Conservation (phyloP, 1,139 yeast species). For the Pichia norvegensis region DNA sequence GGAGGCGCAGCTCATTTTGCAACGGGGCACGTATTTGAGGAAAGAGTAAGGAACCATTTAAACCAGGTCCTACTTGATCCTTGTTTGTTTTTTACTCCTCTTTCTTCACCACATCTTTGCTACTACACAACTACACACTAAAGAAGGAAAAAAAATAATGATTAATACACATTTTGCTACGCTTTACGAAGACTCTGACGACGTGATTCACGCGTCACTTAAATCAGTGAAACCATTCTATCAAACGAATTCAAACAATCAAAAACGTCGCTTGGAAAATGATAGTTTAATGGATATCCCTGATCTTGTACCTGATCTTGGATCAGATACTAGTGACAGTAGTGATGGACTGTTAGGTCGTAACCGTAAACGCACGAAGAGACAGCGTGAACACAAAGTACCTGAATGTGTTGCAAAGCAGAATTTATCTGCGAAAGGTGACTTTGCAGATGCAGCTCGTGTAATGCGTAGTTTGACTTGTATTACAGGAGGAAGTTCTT, state of each 20-base stretch:
- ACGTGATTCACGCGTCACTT: background rate
- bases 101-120: background rate
- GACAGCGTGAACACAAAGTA: background rate
- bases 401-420: constrained; percentile 19
- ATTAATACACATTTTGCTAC: background rate
- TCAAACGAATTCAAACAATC: background rate
- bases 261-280: background rate
- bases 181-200: background rate
- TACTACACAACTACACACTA: background rate
- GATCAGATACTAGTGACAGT: background rate
- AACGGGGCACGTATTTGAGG: too few species aligned
- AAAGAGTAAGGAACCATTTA: too few species aligned
- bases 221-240: background rate
- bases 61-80: too few species aligned
- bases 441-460: constrained; percentile 3
- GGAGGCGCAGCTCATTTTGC: too few species aligned
- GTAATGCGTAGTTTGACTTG: background rate
- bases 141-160: background rate
- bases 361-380: background rate
- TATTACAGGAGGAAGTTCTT: background rate
- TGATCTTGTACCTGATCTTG: background rate
- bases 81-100: too few species aligned
- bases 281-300: background rate
- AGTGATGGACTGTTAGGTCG: background rate
- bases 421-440: constrained; percentile 15